These are phyloP conservation scores for Chamaenerion angustifolium DNA, from an alignment of 345 rosid genomes.

Conservation along the genomic window DNA sequence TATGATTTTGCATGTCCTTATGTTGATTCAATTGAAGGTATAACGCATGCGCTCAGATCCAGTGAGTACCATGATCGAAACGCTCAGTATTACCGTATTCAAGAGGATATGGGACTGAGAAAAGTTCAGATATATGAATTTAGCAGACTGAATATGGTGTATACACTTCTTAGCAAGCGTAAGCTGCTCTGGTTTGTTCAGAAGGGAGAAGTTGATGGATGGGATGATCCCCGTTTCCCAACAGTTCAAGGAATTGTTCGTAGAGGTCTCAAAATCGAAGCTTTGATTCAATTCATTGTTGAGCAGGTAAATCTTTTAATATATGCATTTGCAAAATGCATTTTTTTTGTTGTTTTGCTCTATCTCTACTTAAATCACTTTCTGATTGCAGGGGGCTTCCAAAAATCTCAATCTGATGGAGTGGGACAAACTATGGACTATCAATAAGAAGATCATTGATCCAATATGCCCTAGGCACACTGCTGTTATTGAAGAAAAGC, in stretches of 20 bases:
- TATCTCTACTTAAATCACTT: neutral
- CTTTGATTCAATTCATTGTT: constrained; percentile 79
- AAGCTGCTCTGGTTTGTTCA: constrained; percentile 96
- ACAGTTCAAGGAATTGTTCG: constrained; percentile 96
- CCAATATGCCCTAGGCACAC: constrained; percentile 95
- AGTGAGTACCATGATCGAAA: constrained; percentile 82
- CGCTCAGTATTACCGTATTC: constrained; percentile 79
- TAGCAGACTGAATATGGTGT: constrained; percentile 78
- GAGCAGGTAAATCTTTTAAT: constrained; percentile 49
- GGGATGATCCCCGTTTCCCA: constrained; percentile 98
- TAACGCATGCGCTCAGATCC: constrained; percentile 79
- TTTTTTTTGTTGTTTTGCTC: neutral
- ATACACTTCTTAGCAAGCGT: constrained; percentile 87
- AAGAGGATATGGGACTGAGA: constrained; percentile 61
- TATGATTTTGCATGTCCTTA: constrained; percentile 98
- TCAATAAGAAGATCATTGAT: constrained; percentile 82
- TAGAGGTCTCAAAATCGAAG: constrained; percentile 79
- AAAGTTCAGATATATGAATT: constrained; percentile 73
- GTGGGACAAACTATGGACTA: constrained; percentile 97
- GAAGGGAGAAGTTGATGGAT: constrained; percentile 71
- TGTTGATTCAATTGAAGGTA: constrained; percentile 74
- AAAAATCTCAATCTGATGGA: constrained; percentile 95
- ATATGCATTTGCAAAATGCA: no score
- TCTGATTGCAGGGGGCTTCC: constrained; percentile 60
- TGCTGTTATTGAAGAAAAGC: constrained; percentile 56